phyloP scores from a whole-genome alignment of 2,329 filamentous ascomycete species.

The Colletotrichum tropicicola region DNA sequence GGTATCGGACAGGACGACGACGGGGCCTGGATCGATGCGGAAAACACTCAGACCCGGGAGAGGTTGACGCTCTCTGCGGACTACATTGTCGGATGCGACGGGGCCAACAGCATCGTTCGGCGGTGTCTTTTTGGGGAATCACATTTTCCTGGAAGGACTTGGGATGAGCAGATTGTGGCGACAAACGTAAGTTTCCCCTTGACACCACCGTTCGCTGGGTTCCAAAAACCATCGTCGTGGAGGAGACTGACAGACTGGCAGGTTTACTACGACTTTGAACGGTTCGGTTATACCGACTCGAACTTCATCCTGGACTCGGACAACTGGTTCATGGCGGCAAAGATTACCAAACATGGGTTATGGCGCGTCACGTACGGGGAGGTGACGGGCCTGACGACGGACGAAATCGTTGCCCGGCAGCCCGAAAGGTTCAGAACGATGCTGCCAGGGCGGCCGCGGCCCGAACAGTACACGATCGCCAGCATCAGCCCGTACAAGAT shows the following conservation, averaged over 20 bases:
- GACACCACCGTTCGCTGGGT: neutral
- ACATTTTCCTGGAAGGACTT: constrained; percentile 65
- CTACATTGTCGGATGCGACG: constrained; percentile 65
- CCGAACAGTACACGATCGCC: constrained; percentile 62
- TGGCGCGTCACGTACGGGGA: constrained; percentile 73
- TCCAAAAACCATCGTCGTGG: neutral
- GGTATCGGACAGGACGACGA: constrained; percentile 56
- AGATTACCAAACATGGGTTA: constrained; percentile 64
- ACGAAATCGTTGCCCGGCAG: constrained; percentile 62
- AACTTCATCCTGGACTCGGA: constrained; percentile 70
- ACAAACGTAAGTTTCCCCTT: constrained; percentile 58
- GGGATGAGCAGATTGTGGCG: constrained; percentile 67
- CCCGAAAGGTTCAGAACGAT: constrained; percentile 64
- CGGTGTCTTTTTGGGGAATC: constrained; percentile 58
- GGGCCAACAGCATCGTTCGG: constrained; percentile 57
- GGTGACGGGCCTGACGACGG: constrained; percentile 56
- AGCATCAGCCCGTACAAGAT: constrained; percentile 68
- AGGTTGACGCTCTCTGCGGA: constrained; percentile 51
- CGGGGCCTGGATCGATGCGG: constrained; percentile 53
- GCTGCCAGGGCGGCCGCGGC: constrained; percentile 66
- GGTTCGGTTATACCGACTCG: constrained; percentile 59
- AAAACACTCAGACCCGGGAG: constrained; percentile 41
- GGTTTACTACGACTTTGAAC: constrained; percentile 65
- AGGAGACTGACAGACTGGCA: neutral
- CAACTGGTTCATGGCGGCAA: constrained; percentile 68